phyloP scores from a whole-genome alignment of 2,329 filamentous ascomycete species.

The Microthyrium microscopicum region DNA sequence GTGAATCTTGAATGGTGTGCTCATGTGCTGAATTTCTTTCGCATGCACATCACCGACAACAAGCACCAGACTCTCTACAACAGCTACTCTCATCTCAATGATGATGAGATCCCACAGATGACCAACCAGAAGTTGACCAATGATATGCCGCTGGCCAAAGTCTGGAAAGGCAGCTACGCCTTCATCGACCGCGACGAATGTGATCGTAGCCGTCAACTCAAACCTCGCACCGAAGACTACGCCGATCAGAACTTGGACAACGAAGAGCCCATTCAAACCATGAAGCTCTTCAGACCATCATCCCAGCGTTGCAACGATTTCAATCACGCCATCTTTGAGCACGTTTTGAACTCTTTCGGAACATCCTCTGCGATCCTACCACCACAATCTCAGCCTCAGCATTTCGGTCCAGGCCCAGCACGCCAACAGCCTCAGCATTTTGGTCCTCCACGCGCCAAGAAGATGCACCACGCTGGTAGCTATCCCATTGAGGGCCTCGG shows the following conservation, averaged over 20 bases:
- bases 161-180: constrained; percentile 36
- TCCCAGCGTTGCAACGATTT: no score
- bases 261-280: no score
- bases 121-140: constrained; percentile 23
- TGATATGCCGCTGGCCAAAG: constrained; percentile 20
- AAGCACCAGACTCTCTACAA: constrained; percentile 22
- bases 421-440: constrained; percentile 15
- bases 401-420: constrained; percentile 3
- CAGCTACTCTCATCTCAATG: constrained; percentile 15
- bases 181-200: constrained; percentile 21
- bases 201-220: constrained; percentile 11
- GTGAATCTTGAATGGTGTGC: constrained; percentile 31
- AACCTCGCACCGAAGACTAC: background rate
- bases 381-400: no score
- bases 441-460: background rate
- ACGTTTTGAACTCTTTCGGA: no score
- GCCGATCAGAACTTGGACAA: no score
- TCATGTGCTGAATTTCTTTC: constrained; percentile 36
- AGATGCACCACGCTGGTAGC: constrained; percentile 14
- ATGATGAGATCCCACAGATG: constrained; percentile 22
- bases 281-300: no score
- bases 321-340: no score
- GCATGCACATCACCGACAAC: constrained; percentile 28
- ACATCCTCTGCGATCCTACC: no score
- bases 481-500: constrained; percentile 24